Evolutionary conservation across 2,329 filamentous ascomycete species (phyloP).

Genomic region (Oidium heveae): DNA sequence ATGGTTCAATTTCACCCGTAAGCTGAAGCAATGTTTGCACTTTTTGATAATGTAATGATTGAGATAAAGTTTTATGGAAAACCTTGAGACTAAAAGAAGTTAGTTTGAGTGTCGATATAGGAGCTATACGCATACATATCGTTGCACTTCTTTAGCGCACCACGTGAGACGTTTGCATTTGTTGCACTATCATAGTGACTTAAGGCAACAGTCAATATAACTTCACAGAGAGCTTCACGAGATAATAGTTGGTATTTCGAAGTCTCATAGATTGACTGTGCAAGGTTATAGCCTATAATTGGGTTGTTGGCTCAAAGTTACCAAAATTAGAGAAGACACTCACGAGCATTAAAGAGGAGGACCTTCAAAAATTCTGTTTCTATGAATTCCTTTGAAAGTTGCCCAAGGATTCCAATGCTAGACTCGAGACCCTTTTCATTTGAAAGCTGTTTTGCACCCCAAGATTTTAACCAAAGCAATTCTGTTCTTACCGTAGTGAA

Average conservation of each 20-base stretch:
- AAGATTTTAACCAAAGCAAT: conserved; percentile 48
- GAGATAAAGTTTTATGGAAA: conserved; percentile 31
- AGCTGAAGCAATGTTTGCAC: conserved; percentile 41
- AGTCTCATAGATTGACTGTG: conserved; percentile 33
- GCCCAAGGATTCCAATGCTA: conserved; percentile 28
- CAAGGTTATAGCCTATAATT: conserved; percentile 31
- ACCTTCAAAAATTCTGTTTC: conserved; percentile 48
- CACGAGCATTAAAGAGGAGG: conserved; percentile 35
- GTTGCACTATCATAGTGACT: conserved; percentile 58
- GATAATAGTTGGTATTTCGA: conserved; percentile 24
- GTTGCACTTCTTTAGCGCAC: conserved; percentile 51
- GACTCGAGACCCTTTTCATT: conserved; percentile 14
- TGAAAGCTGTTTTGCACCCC: conserved; percentile 28
- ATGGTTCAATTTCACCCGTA: conserved; percentile 51
- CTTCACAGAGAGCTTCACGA: conserved; percentile 26
- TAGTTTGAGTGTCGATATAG: not conserved
- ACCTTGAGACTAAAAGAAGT: conserved; percentile 28
- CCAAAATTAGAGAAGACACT: conserved; percentile 11
- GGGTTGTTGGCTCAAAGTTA: conserved; percentile 2
- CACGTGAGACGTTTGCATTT: conserved; percentile 53
- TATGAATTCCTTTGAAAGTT: conserved; percentile 31
- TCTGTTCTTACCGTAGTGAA: conserved; percentile 37
- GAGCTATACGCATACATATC: conserved; percentile 32
- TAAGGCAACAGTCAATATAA: conserved; percentile 37
- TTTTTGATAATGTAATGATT: conserved; percentile 25